Evolutionary conservation across 257 asterid species (phyloP).

Genomic region (Paulownia fortunei): DNA sequence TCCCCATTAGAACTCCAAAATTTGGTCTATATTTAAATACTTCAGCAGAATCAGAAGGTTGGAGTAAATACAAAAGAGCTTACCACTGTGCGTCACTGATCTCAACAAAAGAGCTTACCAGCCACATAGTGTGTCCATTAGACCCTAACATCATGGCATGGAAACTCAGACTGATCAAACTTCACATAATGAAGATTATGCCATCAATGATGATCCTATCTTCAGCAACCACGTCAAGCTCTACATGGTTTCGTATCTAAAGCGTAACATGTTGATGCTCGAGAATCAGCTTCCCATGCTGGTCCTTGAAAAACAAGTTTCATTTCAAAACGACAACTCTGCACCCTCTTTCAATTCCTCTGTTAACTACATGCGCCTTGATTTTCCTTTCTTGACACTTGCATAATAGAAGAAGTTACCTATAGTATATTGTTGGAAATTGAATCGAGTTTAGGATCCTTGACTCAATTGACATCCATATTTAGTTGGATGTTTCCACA

Average conservation of each 20-base stretch:
- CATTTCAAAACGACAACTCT: slow-evolving; percentile 28
- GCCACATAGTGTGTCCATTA: slow-evolving; percentile 55
- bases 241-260: slow-evolving; percentile 40
- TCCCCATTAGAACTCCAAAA: no score
- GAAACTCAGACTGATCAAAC: not conserved
- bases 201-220: slow-evolving; percentile 51
- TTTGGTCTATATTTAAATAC: no score
- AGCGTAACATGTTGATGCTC: slow-evolving; percentile 51
- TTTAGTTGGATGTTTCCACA: no score
- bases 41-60: slow-evolving; percentile 21
- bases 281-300: slow-evolving; percentile 46
- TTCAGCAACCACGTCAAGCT: slow-evolving; percentile 52
- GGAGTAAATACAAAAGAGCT: slow-evolving; percentile 51
- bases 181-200: slow-evolving; percentile 23
- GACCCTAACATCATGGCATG: slow-evolving; percentile 53
- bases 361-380: no score
- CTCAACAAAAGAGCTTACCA: slow-evolving; percentile 38
- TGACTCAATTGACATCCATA: no score
- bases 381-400: not conserved
- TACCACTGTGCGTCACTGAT: slow-evolving; percentile 41
- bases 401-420: no score
- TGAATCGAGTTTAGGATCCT: no score
- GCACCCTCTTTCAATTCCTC: not conserved
- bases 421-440: no score
- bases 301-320: slow-evolving; percentile 26